Conservation (phyloP, 1,139 yeast species). For the Pichia inconspicua region DNA sequence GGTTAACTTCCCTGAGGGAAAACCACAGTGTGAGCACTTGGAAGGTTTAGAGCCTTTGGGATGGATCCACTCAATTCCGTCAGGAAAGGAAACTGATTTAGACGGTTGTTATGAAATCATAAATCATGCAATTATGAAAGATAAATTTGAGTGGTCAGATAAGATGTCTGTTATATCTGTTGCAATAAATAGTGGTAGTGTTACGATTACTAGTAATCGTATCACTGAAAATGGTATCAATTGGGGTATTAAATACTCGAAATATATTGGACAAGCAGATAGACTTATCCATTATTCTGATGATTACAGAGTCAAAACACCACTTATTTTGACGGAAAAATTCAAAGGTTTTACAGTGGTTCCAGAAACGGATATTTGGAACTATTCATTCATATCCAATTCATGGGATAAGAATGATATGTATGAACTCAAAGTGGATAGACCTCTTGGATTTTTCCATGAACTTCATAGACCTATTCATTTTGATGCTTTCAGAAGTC, state of each 20-base stretch:
- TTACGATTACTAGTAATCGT: conserved; percentile 62
- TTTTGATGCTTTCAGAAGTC: conserved; percentile 63
- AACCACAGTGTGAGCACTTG: conserved; percentile 35
- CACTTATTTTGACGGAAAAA: conserved; percentile 66
- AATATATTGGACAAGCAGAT: conserved; percentile 31
- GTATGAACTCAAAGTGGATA: conserved; percentile 65
- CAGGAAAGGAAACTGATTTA: conserved; percentile 41
- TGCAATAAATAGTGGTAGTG: conserved; percentile 76
- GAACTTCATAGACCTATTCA: conserved; percentile 86
- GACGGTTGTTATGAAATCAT: conserved; percentile 67
- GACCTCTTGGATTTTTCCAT: conserved; percentile 76
- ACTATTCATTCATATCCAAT: conserved; percentile 82
- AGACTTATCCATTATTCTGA: conserved; percentile 40
- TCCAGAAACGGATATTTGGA: conserved; percentile 85
- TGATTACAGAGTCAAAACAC: conserved; percentile 54
- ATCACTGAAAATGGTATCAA: conserved; percentile 56
- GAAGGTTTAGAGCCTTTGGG: conserved; percentile 58
- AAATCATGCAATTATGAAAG: conserved; percentile 44
- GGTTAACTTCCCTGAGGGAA: conserved; percentile 50
- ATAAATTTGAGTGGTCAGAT: conserved; percentile 30
- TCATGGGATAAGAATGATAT: conserved; percentile 59
- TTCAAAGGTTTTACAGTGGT: conserved; percentile 79
- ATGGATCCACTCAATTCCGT: conserved; percentile 74
- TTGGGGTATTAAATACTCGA: conserved; percentile 72
- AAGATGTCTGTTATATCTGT: conserved; percentile 55